Base-by-base conservation (phyloP, 495 filamentous ascomycete species). In the Daldinia bambusicola region DNA sequence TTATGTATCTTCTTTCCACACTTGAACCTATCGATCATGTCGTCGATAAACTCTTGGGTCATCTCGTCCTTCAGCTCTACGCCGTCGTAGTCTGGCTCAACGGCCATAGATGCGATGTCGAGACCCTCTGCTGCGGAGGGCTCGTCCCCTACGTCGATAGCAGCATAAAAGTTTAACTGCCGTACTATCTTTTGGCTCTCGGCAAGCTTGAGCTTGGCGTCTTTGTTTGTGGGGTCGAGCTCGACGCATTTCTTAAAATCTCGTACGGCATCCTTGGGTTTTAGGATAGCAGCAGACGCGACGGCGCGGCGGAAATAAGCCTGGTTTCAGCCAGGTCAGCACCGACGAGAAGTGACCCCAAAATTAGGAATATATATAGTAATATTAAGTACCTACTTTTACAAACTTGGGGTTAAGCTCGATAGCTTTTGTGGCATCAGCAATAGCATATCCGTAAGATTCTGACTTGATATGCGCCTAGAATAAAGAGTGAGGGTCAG, bases 11-110 rank as follows among this genome's bases (percentile, higher is more conserved):
- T 93, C 86, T 98, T 97, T 66, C 95, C 95, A 66, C 90, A 88
- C 87, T 97, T 97, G 85, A 99, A 99, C 38, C 95, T 84, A 78
- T 93, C 84, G 58, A 95, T 92, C 96, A 97, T 98, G 80, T 98
- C 94, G 67, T 94, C 90, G 69, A 99, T 91, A 72, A 99, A 99
- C 76, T 97, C 94, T 73, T 92, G 87, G 7, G 95, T 97, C 93
- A 99, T 99, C 77, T 93, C 87, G 0, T 90, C 84, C 31, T 85
- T 93, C 52, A 99, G 81, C 48, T 82, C 83, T 43, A 89, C 90
- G 63, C 95, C 95, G 79, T 98, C 95, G 78, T 99, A 99, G 45
- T 81, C 83, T 40, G 86, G 79, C 40, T 98, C 95, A 6, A 99
- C 89, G 26, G 83, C 83, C 67, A 99, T 97, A 26, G 87, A 81